Percentiles rank a stretch among this genome's conserved stretches.
Evolutionary conservation across 2,329 filamentous ascomycete genomes (phyloP).

Genomic region (Cercospora citrullina): DNA sequence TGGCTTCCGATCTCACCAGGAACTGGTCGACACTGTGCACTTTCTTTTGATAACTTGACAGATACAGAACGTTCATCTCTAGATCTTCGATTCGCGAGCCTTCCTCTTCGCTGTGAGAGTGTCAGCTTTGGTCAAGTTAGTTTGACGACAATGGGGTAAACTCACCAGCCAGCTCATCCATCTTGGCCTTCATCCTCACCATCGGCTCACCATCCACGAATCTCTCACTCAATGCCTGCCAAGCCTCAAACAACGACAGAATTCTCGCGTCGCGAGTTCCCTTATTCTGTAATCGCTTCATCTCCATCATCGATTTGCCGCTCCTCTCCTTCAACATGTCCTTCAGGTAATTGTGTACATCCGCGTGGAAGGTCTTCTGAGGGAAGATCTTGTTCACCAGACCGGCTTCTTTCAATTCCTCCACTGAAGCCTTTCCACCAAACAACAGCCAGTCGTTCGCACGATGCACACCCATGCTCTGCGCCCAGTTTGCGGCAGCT

Average conservation of each 20-base stretch:
- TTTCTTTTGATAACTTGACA: no score
- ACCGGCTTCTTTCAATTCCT: conserved; percentile 33
- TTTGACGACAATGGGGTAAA: neutral
- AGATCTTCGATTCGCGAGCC: conserved; percentile 4
- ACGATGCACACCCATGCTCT: conserved; percentile 31
- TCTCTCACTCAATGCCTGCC: conserved; percentile 30
- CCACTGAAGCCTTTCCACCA: conserved; percentile 30
- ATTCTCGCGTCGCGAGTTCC: conserved; percentile 27
- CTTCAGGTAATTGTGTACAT: conserved; percentile 29
- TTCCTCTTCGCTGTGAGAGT: neutral
- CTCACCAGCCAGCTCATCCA: conserved; percentile 33
- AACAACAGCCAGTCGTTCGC: conserved; percentile 35
- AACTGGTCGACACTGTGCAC: no score
- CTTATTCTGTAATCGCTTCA: conserved; percentile 34
- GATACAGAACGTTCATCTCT: neutral
- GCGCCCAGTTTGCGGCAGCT: conserved; percentile 31
- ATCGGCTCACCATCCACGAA: conserved; percentile 35
- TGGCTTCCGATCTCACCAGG: neutral
- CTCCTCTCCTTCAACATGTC: conserved; percentile 31
- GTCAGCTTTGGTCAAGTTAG: neutral
- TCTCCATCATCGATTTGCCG: conserved; percentile 34
- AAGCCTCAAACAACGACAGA: conserved; percentile 30
- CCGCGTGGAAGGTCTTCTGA: conserved; percentile 30
- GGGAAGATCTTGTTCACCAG: conserved; percentile 34
- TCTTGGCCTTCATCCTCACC: conserved; percentile 35